These are phyloP conservation scores for Mycena capillaripes DNA, from an alignment of 768 basidiomycete genomes.

Conservation along the genomic window DNA sequence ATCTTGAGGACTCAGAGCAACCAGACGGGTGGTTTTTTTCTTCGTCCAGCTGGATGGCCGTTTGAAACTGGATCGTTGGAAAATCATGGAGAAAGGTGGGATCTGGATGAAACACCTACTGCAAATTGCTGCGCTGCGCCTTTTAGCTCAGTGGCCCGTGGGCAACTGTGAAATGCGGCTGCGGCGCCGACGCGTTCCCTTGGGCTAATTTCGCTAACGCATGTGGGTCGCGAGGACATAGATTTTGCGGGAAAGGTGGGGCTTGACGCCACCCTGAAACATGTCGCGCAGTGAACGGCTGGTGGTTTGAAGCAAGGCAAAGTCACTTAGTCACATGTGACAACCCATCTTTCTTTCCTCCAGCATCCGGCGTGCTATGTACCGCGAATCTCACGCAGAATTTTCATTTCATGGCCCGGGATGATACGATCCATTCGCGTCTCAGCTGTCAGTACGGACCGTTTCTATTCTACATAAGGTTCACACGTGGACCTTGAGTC, in stretches of 20 bases:
- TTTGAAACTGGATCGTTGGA: constrained; percentile 21
- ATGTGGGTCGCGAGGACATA: constrained; percentile 25
- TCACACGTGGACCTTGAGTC: constrained; percentile 30
- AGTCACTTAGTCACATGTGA: constrained; percentile 18
- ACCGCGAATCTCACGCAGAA: not conserved
- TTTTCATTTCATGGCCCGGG: constrained; percentile 22
- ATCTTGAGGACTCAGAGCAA: constrained; percentile 28
- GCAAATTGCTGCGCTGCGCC: constrained; percentile 8
- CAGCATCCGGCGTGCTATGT: not conserved
- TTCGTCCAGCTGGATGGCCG: constrained; percentile 11
- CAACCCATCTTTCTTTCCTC: not conserved
- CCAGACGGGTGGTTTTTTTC: constrained; percentile 28
- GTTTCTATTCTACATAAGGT: constrained; percentile 21
- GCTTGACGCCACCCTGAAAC: constrained; percentile 12
- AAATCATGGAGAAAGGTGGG: constrained; percentile 18
- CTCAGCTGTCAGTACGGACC: constrained; percentile 10
- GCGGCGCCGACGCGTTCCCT: constrained; percentile 17
- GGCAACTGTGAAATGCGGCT: constrained; percentile 21
- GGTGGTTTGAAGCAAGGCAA: constrained; percentile 6
- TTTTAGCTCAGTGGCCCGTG: constrained; percentile 35
- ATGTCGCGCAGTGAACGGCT: not conserved
- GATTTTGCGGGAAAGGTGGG: not conserved
- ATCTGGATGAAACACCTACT: constrained; percentile 24
- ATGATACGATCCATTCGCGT: constrained; percentile 7
- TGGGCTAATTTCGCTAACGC: constrained; percentile 4